phyloP scores from a whole-genome alignment of 31 red algal species.

The Porphyra umbilicalis region DNA sequence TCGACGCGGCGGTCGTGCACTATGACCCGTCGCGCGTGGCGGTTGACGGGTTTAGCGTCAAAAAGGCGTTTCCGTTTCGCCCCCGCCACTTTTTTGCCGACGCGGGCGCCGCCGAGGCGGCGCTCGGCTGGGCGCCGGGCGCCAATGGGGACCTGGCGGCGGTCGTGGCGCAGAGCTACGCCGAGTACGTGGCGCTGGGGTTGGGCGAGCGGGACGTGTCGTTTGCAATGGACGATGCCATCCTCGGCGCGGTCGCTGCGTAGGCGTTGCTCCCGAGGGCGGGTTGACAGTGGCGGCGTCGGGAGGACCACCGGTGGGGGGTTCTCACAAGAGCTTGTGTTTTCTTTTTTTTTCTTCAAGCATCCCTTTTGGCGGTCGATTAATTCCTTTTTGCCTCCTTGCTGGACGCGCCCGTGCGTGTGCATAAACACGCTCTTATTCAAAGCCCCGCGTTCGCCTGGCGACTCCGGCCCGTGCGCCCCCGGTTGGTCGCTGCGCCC shows the following conservation, averaged over 20 bases:
- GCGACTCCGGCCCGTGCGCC: too few species aligned
- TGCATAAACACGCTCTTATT: too few species aligned
- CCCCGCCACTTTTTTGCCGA: conserved; percentile 81
- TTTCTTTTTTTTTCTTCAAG: too few species aligned
- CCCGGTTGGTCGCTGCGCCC: not conserved
- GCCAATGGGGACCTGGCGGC: conserved; percentile 11
- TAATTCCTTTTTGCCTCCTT: too few species aligned
- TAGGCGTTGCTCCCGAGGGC: too few species aligned
- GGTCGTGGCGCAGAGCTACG: conserved; percentile 27
- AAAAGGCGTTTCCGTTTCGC: conserved; percentile 69
- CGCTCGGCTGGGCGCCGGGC: conserved; percentile 35
- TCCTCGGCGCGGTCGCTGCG: conserved; percentile 16
- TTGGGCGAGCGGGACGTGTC: conserved; percentile 31
- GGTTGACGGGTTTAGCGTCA: conserved; percentile 48
- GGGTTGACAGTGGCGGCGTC: too few species aligned
- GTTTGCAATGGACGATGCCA: conserved; percentile 42
- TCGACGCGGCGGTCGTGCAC: conserved; percentile 25
- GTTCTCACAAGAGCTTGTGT: not conserved
- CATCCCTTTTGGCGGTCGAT: too few species aligned
- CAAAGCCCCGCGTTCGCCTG: too few species aligned
- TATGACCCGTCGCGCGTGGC: conserved; percentile 46
- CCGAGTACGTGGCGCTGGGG: conserved; percentile 41
- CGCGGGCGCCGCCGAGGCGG: conserved; percentile 28
- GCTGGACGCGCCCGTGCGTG: too few species aligned
- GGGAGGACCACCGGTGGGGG: not conserved